These are phyloP conservation scores for Cladorrhinum samala DNA, from an alignment of 495 filamentous ascomycete species.

Conservation along the genomic window DNA sequence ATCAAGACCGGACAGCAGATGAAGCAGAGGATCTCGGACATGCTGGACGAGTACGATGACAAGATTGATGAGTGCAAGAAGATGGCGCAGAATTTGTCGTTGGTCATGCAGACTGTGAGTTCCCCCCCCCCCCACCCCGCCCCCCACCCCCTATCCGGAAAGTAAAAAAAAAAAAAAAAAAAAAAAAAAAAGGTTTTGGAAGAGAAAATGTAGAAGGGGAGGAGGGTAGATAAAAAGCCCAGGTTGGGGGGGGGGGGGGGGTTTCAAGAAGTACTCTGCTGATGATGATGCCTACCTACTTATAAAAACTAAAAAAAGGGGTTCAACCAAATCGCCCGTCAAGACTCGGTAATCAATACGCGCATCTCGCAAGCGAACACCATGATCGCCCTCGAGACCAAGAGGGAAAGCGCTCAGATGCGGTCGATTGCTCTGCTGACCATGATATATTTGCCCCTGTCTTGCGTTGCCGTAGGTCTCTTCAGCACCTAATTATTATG, in stretches of 20 bases:
- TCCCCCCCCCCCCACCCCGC: too few species aligned
- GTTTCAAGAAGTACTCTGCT: too few species aligned
- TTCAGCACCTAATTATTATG: neutral
- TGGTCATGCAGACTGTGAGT: constrained; percentile 12
- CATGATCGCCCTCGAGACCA: constrained; percentile 8
- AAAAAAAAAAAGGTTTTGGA: too few species aligned
- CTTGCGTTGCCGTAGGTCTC: constrained; percentile 10
- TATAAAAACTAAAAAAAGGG: too few species aligned
- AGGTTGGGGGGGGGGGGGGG: too few species aligned
- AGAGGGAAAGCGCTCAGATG: constrained; percentile 9
- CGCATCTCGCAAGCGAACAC: constrained; percentile 8
- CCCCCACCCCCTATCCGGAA: too few species aligned
- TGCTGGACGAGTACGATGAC: constrained; percentile 9
- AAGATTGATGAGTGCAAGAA: constrained; percentile 15
- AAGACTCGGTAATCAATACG: constrained; percentile 9
- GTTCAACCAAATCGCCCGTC: constrained; percentile 6
- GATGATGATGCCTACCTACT: too few species aligned
- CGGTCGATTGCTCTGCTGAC: constrained; percentile 8
- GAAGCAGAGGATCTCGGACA: neutral
- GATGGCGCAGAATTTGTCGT: constrained; percentile 7
- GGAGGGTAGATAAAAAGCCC: too few species aligned
- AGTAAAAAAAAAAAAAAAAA: too few species aligned
- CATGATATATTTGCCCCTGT: constrained; percentile 11
- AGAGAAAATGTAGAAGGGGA: too few species aligned
- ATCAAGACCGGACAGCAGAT: constrained; percentile 1